phyloP scores from a whole-genome alignment of 306 rosid genomes.

The Abrus precatorius region DNA sequence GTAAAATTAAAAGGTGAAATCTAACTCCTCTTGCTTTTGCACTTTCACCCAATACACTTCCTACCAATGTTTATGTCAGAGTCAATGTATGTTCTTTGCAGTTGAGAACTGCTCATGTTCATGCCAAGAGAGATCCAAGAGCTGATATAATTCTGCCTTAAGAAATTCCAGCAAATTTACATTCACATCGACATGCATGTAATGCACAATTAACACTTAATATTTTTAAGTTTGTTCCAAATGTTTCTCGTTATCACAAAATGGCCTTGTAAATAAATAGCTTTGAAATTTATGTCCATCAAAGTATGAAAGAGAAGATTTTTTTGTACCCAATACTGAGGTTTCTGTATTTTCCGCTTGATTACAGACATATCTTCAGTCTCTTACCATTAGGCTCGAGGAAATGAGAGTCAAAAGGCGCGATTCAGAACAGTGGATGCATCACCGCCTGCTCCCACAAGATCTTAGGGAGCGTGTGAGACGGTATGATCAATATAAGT shows the following conservation, averaged over 20 bases:
- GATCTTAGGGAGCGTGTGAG: slow-evolving; percentile 95
- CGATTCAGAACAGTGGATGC: slow-evolving; percentile 99
- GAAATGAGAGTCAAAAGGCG: slow-evolving; percentile 99
- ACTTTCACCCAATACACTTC: not conserved
- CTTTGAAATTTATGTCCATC: slow-evolving; percentile 24
- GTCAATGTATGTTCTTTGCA: not conserved
- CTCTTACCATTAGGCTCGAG: slow-evolving; percentile 96
- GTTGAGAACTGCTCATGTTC: slow-evolving; percentile 27
- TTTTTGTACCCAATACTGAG: slow-evolving; percentile 33
- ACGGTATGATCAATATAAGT: slow-evolving; percentile 97
- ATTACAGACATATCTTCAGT: slow-evolving; percentile 95
- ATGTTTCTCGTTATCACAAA: slow-evolving; percentile 21
- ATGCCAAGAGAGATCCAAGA: slow-evolving; percentile 31
- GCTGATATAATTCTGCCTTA: slow-evolving; percentile 22
- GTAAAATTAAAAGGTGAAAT: not conserved
- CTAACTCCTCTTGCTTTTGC: not conserved
- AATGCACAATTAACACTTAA: not conserved
- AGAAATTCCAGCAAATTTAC: slow-evolving; percentile 28
- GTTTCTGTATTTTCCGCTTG: slow-evolving; percentile 49
- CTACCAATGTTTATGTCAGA: not conserved
- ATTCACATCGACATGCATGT: slow-evolving; percentile 1
- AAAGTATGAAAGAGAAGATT: slow-evolving; percentile 41
- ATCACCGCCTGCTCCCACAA: slow-evolving; percentile 91
- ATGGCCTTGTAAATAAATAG: slow-evolving; percentile 39
- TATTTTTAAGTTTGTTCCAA: slow-evolving; percentile 34